These are phyloP conservation scores for Carex littledalei DNA, from an alignment of 176 grass and related monocot species.

Conservation along the genomic window DNA sequence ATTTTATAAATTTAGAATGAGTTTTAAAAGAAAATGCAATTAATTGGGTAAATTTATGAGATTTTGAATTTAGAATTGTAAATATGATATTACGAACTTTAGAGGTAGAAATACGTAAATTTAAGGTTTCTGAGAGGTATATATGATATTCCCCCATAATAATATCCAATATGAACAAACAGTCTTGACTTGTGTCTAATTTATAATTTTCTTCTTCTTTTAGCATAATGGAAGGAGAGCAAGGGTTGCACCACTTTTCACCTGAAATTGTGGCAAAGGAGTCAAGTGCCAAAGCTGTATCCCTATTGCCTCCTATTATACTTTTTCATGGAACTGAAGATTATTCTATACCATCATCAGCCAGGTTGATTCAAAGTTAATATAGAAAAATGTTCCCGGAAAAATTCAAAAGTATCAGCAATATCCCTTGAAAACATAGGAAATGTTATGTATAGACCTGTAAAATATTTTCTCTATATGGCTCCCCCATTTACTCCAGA, in stretches of 20 bases:
- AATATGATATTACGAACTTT: too few species aligned
- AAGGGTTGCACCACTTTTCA: constrained; percentile 60
- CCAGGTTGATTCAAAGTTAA: constrained; percentile 53
- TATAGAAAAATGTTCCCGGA: background rate
- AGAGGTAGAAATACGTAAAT: too few species aligned
- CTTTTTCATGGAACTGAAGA: constrained; percentile 91
- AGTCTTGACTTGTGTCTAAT: background rate
- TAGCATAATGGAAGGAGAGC: constrained; percentile 99
- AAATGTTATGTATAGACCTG: background rate
- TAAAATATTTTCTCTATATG: background rate
- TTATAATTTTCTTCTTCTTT: constrained; percentile 25
- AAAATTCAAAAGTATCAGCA: background rate
- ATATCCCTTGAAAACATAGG: background rate
- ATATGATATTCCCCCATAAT: background rate
- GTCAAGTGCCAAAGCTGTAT: constrained; percentile 48
- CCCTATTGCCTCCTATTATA: constrained; percentile 67
- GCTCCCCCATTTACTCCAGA: background rate
- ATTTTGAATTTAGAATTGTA: too few species aligned
- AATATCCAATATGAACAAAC: background rate
- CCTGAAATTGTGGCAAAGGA: constrained; percentile 73
- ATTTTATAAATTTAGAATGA: too few species aligned
- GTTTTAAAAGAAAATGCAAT: too few species aligned
- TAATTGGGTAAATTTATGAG: too few species aligned
- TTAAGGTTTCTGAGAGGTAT: too few species aligned
- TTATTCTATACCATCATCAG: constrained; percentile 90